Evolutionary conservation across 1,139 yeast genomes (phyloP), one percentile per base, ranked within the genome.

Genomic region (Sugiyamaella novakii): DNA sequence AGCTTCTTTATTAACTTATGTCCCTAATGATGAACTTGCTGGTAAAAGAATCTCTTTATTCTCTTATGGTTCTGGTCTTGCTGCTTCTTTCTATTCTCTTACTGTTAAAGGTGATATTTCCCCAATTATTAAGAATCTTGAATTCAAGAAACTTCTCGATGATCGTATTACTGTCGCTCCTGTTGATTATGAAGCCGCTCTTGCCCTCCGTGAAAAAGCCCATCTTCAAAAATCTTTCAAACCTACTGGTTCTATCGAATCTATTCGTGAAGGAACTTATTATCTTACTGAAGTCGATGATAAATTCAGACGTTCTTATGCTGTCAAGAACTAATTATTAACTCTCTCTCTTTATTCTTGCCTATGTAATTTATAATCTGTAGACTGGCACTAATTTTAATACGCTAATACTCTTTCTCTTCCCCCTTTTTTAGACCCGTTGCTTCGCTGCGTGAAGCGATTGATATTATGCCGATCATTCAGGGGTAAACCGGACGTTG

Each of bases 61-160:
- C 76, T 92, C 98, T 21, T 94, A 94, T 71, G 99, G 99, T 58
- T 92, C 98, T 24, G 99, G 99, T 64, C 80, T 92, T 57, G 98
- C 99, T 44, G 80, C 98, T 19, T 82, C 96, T 41, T 76, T 94
- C 71, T 86, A 81, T 73, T 84, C 96, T 29, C 81, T 83, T 58
- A 80, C 75, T 55, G 87, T 94, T 55, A 79, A 77, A 60, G 96
- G 95, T 54, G 98, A 92, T 70, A 76, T 92, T 57, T 73, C 86
- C 35, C 58, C 77, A 52, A 84, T 94, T 60, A 79, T 80, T 60
- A 71, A 79, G 61, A 77, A 73, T 54, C 79, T 91, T 65, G 77
- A 86, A 69, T 74, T 92, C 57, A 84, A 84, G 66, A 66, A 77
- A 65, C 82, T 82, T 70, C 80, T 92, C 58, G 80, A 75, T 43